Percentiles rank a stretch among this genome's conserved stretches.
Evolutionary conservation across 768 basidiomycete genomes (phyloP).

Genomic region (Agaricus subrufescens): DNA sequence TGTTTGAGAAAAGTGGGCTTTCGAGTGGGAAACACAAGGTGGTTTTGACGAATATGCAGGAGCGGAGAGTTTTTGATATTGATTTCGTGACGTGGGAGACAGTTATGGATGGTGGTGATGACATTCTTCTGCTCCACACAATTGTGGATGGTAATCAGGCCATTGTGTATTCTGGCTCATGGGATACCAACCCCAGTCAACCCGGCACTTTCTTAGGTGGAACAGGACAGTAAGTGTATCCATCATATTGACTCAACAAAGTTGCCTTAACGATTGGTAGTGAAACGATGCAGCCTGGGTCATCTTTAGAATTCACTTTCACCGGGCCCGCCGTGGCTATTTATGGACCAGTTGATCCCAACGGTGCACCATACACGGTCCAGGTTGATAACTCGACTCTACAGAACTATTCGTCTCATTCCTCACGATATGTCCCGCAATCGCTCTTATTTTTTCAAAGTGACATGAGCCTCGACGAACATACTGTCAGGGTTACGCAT

Average conservation of each 20-base stretch:
- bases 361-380: conserved; percentile 25
- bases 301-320: conserved; percentile 21
- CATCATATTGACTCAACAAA: neutral
- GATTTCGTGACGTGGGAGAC: conserved; percentile 40
- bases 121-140: conserved; percentile 20
- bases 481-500: conserved; percentile 18
- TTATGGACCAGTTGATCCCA: conserved; percentile 33
- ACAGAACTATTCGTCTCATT: conserved; percentile 16
- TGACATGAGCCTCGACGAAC: conserved; percentile 15
- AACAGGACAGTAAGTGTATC: conserved; percentile 35
- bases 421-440: conserved; percentile 18
- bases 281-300: conserved; percentile 14
- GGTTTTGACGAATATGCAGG: conserved; percentile 25
- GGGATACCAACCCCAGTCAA: conserved; percentile 26
- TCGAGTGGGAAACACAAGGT: conserved; percentile 35
- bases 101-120: conserved; percentile 21
- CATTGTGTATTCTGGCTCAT: conserved; percentile 31
- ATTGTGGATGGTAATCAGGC: conserved; percentile 30
- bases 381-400: conserved; percentile 20
- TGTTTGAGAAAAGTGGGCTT: conserved; percentile 30
- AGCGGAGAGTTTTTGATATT: conserved; percentile 32
- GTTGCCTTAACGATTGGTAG: conserved; percentile 4
- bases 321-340: conserved; percentile 30
- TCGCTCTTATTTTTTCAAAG: conserved; percentile 26
- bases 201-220: conserved; percentile 40